Conservation (phyloP, 371 early-diverging fungal genomes). For the Nematocida minor region DNA sequence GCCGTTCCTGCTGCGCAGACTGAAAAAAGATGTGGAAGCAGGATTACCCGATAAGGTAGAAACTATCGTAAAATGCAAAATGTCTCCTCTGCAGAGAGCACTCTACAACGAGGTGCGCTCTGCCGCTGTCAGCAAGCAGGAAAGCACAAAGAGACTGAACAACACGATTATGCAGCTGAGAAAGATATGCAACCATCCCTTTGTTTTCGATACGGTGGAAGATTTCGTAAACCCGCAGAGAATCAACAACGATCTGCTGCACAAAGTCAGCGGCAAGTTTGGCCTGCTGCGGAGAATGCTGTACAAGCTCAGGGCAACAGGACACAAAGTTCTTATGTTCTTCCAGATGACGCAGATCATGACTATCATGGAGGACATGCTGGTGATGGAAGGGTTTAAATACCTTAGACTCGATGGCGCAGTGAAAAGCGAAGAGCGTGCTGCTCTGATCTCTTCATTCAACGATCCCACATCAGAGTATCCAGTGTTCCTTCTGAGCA, state of each 20-base stretch:
- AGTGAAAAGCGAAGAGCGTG: conserved; percentile 9
- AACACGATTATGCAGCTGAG: conserved; percentile 82
- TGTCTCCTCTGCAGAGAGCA: conserved; percentile 72
- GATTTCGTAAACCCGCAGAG: background rate
- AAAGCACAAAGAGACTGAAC: conserved; percentile 74
- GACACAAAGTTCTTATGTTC: conserved; percentile 82
- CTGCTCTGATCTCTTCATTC: conserved; percentile 60
- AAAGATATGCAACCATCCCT: conserved; percentile 93
- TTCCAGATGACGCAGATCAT: conserved; percentile 88
- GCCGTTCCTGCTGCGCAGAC: conserved; percentile 80
- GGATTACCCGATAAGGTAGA: conserved; percentile 84
- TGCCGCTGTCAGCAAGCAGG: conserved; percentile 72
- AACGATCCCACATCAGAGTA: background rate
- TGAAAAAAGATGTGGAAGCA: conserved; percentile 81
- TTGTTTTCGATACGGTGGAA: conserved; percentile 60
- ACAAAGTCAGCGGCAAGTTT: conserved; percentile 72
- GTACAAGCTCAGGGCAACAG: conserved; percentile 73
- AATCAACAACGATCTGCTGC: conserved; percentile 63
- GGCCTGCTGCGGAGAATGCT: conserved; percentile 75
- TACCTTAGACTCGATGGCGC: conserved; percentile 69
- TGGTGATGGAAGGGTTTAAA: conserved; percentile 67
- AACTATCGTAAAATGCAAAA: conserved; percentile 79
- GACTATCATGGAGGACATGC: conserved; percentile 76
- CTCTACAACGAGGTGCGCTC: conserved; percentile 72
- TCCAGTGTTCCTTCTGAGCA: conserved; percentile 26